These are phyloP conservation scores for Lichtheimia hyalospora DNA, from an alignment of 371 early-diverging fungal genomes.

Conservation along the genomic window DNA sequence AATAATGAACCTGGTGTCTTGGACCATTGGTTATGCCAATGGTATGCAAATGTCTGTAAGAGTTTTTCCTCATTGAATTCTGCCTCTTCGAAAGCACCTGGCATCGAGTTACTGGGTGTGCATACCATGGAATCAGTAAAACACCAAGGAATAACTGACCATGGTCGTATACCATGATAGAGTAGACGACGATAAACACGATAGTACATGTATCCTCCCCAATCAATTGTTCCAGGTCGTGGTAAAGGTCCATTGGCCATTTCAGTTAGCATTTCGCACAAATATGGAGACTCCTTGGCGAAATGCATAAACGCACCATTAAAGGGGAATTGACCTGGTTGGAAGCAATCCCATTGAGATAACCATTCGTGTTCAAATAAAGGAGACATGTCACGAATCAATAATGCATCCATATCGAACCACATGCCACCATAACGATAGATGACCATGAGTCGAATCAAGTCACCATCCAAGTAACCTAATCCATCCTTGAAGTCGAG, in stretches of 20 bases:
- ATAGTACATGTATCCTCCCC: slow-evolving; percentile 57
- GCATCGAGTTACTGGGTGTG: slow-evolving; percentile 52
- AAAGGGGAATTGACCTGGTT: slow-evolving; percentile 52
- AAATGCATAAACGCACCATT: slow-evolving; percentile 61
- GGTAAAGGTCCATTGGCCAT: slow-evolving; percentile 52
- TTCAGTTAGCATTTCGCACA: slow-evolving; percentile 54
- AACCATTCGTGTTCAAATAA: slow-evolving; percentile 55
- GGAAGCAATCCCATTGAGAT: slow-evolving; percentile 56
- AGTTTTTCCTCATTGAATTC: slow-evolving; percentile 41
- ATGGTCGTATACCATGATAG: slow-evolving; percentile 45
- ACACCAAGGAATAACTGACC: slow-evolving; percentile 56
- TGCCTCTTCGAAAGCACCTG: slow-evolving; percentile 48
- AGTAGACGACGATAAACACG: slow-evolving; percentile 46
- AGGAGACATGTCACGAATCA: slow-evolving; percentile 52
- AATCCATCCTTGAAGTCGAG: slow-evolving; percentile 41
- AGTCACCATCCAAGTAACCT: slow-evolving; percentile 55
- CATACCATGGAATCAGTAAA: slow-evolving; percentile 54
- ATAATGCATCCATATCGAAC: slow-evolving; percentile 59
- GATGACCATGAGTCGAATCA: slow-evolving; percentile 46
- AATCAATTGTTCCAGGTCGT: slow-evolving; percentile 46
- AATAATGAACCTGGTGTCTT: slow-evolving; percentile 50
- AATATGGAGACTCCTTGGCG: slow-evolving; percentile 44
- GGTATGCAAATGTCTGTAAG: slow-evolving; percentile 51
- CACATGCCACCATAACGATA: slow-evolving; percentile 58
- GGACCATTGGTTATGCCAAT: slow-evolving; percentile 62